Evolutionary conservation across 345 rosid species (phyloP), one percentile per base, ranked within the genome.

Genomic region (Euphorbia peplus): DNA sequence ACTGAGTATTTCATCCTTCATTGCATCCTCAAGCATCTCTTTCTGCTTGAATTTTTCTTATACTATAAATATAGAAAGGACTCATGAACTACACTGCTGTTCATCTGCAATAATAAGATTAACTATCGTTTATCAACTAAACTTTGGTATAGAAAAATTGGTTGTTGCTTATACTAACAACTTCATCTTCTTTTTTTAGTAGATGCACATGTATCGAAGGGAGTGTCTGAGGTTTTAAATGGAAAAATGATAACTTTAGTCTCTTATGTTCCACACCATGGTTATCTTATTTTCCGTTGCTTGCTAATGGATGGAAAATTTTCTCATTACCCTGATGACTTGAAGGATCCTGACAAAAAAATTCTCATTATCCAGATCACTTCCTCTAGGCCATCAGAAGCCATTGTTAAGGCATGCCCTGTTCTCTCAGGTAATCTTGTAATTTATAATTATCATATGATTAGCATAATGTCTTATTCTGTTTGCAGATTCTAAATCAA

Each of bases 321-420:
- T 51, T n/a, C 26, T 50, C 44, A 16, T 51, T 55, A n/a, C 67
- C 22, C 16, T 22, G 9, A 37, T 42, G 69, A 62, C 46, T 41
- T 11, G 68, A 60, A 60, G 5, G 64, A 25, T 46, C 46, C 32
- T 70, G 8, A 39, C 19, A 21, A 25, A 39, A 29, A 46, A 68
- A 74, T 61, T 76, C 37, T 76, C 51, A 37, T 18, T 69, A 61
- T n/a, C n/a, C 66, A 92, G 98, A 84, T 90, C 48, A 68, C 83
- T 60, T 84, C 93, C 63, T 93, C 98, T 19, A 97, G 98, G 79
- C 80, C 72, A 66, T 75, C 86, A 46, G 95, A 93, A 73, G 81
- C 98, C 32, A 74, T 85, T 71, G 75, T 82, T 68, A 90, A 80
- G 79, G 97, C 93, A 22, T 84, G 70, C 6, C 97, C 95, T 26